Percentiles rank a stretch among this genome's conserved stretches.
Evolutionary conservation across 495 filamentous ascomycete genomes (phyloP).

Genomic region (Aspergillus kassunensis): DNA sequence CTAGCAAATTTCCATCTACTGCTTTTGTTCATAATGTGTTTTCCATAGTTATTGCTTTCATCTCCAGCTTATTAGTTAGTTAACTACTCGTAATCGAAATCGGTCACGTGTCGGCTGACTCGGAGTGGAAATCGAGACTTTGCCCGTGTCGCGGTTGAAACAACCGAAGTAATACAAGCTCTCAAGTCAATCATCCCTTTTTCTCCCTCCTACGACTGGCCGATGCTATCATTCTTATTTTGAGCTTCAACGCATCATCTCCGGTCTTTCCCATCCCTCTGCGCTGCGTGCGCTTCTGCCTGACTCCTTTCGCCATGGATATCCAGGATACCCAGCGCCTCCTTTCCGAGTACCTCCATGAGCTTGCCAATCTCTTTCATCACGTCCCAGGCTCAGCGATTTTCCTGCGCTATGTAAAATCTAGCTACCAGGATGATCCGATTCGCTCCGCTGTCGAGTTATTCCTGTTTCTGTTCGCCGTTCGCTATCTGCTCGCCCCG

Average conservation of each 20-base stretch:
- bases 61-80: no score
- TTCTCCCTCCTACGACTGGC: background rate
- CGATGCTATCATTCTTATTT: conserved; percentile 7
- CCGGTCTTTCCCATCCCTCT: background rate
- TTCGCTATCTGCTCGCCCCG: conserved; percentile 86
- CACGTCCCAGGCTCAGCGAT: conserved; percentile 91
- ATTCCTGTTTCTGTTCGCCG: conserved; percentile 90
- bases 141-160: background rate
- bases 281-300: conserved; percentile 20
- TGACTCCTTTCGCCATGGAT: conserved; percentile 56
- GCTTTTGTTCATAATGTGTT: conserved; percentile 2
- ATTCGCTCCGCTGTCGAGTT: conserved; percentile 90
- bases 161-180: background rate
- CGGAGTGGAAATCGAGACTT: conserved; percentile 5
- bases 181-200: background rate
- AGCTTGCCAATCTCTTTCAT: conserved; percentile 71
- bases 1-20: conserved; percentile 20
- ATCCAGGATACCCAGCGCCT: conserved; percentile 73
- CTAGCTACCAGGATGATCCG: conserved; percentile 96
- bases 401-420: conserved; percentile 88
- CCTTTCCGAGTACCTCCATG: conserved; percentile 60
- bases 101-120: conserved; percentile 12
- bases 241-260: background rate
- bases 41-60: no score
- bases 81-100: no score